Conservation (phyloP, 306 rosid genomes). For the Psophocarpus tetragonolobus region DNA sequence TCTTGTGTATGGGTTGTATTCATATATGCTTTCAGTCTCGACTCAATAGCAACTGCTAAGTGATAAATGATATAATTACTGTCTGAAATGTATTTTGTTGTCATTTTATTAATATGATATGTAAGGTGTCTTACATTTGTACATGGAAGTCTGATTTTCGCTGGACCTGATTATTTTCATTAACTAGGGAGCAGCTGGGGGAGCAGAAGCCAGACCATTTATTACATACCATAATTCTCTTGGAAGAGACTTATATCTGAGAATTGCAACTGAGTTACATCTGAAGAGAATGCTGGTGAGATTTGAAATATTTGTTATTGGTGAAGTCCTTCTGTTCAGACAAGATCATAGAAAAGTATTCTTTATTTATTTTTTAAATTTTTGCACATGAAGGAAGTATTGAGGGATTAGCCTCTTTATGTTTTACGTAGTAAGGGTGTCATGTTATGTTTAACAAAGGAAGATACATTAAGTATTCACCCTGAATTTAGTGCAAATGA, state of each 20-base stretch:
- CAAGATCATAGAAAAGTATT: background rate
- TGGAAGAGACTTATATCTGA: conserved; percentile 89
- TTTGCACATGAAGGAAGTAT: background rate
- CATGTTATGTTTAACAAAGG: background rate
- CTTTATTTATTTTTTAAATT: background rate
- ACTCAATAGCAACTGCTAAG: background rate
- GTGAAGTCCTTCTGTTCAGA: background rate
- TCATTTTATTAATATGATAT: background rate
- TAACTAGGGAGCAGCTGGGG: conserved; percentile 96
- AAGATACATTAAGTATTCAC: background rate
- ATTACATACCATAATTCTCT: conserved; percentile 92
- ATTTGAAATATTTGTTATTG: conserved; percentile 26
- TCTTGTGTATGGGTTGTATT: background rate
- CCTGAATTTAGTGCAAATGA: conserved; percentile 21
- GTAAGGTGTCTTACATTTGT: background rate
- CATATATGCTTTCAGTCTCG: background rate
- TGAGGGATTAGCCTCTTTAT: conserved; percentile 1
- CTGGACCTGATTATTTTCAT: conserved; percentile 47
- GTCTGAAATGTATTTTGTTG: background rate
- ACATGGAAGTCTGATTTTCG: conserved; percentile 2
- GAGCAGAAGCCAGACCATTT: conserved; percentile 98
- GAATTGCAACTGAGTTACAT: conserved; percentile 97
- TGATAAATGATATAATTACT: conserved; percentile 4
- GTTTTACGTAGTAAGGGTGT: background rate
- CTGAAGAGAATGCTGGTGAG: conserved; percentile 98